Percentiles rank a stretch among this genome's conserved stretches.
phyloP scores from a whole-genome alignment of 257 asterid species.

The Solanum piurae region DNA sequence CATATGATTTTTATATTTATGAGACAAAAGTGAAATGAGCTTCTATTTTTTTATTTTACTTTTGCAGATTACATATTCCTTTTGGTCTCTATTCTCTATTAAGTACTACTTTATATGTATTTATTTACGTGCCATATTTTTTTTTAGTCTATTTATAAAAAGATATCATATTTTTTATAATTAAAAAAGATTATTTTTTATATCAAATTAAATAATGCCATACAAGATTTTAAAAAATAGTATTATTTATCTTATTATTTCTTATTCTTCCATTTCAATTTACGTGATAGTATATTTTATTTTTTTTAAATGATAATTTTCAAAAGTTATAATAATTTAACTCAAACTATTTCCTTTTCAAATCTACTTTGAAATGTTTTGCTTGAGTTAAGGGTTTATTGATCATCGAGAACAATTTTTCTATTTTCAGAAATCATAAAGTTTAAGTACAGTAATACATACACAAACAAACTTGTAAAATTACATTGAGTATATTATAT shows the following conservation, averaged over 20 bases:
- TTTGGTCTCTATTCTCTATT: background rate
- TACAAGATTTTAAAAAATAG: too few relatives aligned
- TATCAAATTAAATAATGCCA: too few relatives aligned
- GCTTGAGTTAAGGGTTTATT: background rate
- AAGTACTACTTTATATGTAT: background rate
- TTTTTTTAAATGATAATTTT: background rate
- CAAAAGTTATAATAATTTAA: background rate
- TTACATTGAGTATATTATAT: background rate
- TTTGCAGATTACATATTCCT: background rate
- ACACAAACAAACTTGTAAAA: background rate
- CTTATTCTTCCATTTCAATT: background rate
- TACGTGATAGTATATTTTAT: background rate
- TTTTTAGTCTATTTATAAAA: too few relatives aligned
- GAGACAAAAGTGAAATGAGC: background rate
- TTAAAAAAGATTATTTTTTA: too few relatives aligned
- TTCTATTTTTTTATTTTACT: background rate
- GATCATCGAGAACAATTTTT: background rate
- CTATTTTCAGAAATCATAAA: background rate
- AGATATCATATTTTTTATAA: too few relatives aligned
- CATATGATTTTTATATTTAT: background rate
- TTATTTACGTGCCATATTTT: background rate
- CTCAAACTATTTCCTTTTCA: background rate
- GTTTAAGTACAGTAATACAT: background rate
- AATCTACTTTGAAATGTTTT: background rate
- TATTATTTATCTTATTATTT: too few relatives aligned